Evolutionary conservation across 78 protist species (phyloP), one percentile per base, ranked within the genome.

Genomic region (Cavenderia fasciculata): DNA sequence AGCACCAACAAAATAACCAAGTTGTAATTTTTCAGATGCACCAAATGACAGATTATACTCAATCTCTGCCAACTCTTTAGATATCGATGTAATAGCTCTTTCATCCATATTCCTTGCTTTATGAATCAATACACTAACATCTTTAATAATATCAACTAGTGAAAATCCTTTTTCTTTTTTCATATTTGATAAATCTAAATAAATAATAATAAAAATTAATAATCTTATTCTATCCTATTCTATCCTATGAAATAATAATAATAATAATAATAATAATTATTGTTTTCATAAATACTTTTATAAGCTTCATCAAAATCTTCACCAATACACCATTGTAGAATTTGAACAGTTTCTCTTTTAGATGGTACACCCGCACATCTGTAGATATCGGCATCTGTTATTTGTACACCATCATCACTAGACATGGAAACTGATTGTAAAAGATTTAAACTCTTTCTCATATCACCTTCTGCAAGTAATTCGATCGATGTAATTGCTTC

Each of bases 311-410:
- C 43, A 47, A 89, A 96, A 41, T 52, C n/a, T 16, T 54, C 36
- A 85, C 92, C 93, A 38, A 94, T 54, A 47, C 74, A 40, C 69
- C 63, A 68, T 14, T 69, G 21, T 12, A 78, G 1, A 16, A 94
- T 78, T 25, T 18, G 4, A 4, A 46, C 40, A n/a, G 92, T 69
- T 46, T 92, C 97, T 0, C 25, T 16, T 8, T 96, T 96, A 14
- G 10, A 19, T 5, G 98, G 98, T 21, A 73, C 10, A 7, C 99
- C 99, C 4, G 97, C 85, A 59, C 92, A 85, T 36, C 19, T 63
- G 38, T 97, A 96, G 31, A 97, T 97, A 5, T 10, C 40, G 10
- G 92, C 94, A 21, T 31, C 66, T 1, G 14, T 43, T 18, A 96
- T 75, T 86, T 0, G 21, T 25, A 10, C 49, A 25, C 33, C 78